Base-by-base conservation (phyloP, 164 flowering plant genomes). In the Dillenia turbinata region DNA sequence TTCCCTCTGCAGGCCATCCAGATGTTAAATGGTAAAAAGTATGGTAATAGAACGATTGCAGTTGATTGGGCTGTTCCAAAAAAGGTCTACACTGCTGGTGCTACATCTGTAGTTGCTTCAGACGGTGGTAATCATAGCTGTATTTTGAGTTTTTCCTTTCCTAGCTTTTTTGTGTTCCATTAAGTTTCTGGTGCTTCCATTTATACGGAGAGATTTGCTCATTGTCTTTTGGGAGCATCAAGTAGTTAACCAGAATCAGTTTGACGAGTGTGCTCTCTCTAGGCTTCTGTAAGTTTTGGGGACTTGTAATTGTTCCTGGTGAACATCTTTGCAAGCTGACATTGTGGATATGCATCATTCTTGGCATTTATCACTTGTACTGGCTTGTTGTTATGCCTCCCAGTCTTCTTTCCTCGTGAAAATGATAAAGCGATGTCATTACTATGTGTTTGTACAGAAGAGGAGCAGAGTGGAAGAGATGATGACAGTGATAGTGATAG, bases 61-160 rank as follows among this genome's bases (percentile, higher is more conserved):
- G 96, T 91, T 79, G 99, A 95, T 69, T 95, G 99, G 99, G 96
- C 99, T 59, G 81, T 95, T 69, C 78, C 97, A 44, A 95, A 95
- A 77, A 89, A 89, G 57, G 51, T 85, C 57, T 95, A 83, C 72
- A 61, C 79, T 44, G 57, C 79, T 73, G 85, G 77, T 26, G 69
- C 73, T 53, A 62, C 63, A 68, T 49, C 73, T 13, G 62, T 49
- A 12, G 68, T 61, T 52, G 70, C 71, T 54, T 64, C 70, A 16
- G 72, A 69, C 59, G 84, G 82, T 69, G 97, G 97, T 90, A 76
- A 71, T 52, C 47, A 19, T 9, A 17, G 61, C 16, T 14, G 17
- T 22, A 58, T 9, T 12, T 61, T 57, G 52, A 19, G 44, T 40
- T 17, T 62, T 33, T 33, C 26, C 43, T 24, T 8, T 9, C 10